Evolutionary conservation across 1,139 yeast genomes (phyloP).

Genomic region (Pneumocystis sp.): DNA sequence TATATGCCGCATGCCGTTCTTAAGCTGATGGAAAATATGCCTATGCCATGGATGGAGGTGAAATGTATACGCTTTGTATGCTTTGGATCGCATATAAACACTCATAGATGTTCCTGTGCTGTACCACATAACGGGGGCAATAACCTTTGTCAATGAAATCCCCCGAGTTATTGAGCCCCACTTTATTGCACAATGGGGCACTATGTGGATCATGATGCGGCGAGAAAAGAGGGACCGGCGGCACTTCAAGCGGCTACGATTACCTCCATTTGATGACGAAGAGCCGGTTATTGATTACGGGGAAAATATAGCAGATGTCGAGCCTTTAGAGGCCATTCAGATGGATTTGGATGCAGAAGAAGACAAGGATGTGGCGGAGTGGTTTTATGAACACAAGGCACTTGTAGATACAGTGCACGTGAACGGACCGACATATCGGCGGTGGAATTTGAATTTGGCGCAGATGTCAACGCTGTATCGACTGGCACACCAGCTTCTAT

Average conservation of each 20-base stretch:
- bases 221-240: constrained; percentile 80
- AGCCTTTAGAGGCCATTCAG: constrained; percentile 54
- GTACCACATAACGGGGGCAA: constrained; percentile 45
- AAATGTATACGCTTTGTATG: not conserved
- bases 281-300: constrained; percentile 81
- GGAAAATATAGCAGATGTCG: constrained; percentile 60
- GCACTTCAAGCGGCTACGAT: constrained; percentile 79
- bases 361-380: constrained; percentile 45
- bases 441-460: constrained; percentile 51
- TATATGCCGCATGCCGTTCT: constrained; percentile 91
- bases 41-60: constrained; percentile 95
- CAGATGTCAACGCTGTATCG: constrained; percentile 54
- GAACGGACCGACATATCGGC: constrained; percentile 63
- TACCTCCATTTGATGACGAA: constrained; percentile 96
- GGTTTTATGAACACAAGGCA: constrained; percentile 74
- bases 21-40: constrained; percentile 87
- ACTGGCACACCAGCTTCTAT: constrained; percentile 53
- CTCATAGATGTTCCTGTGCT: not conserved
- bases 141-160: constrained; percentile 82
- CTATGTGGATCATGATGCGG: constrained; percentile 85
- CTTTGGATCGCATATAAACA: not conserved
- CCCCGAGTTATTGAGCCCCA: constrained; percentile 90
- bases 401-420: constrained; percentile 40
- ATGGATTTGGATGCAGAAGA: constrained; percentile 48
- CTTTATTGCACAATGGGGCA: constrained; percentile 89